phyloP scores from a whole-genome alignment of 495 filamentous ascomycete species.

The Eremomyces bilateralis region DNA sequence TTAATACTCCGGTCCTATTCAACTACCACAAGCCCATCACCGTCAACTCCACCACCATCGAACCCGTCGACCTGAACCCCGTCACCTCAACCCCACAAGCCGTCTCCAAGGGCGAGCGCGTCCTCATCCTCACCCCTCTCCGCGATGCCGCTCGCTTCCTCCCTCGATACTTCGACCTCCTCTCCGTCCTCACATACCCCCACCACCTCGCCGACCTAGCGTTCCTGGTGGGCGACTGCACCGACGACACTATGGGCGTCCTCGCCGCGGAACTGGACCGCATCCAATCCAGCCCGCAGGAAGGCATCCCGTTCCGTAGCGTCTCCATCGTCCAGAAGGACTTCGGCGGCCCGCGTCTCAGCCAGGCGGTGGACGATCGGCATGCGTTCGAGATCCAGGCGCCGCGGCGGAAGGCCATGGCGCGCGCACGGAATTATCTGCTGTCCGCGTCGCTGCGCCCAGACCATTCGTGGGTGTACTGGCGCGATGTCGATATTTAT shows the following conservation, averaged over 20 bases:
- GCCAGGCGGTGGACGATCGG: conserved; percentile 57
- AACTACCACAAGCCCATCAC: conserved; percentile 80
- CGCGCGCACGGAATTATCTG: conserved; percentile 75
- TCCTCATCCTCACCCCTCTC: conserved; percentile 88
- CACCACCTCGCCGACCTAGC: conserved; percentile 88
- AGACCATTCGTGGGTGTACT: conserved; percentile 96
- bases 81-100: conserved; percentile 67
- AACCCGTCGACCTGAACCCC: conserved; percentile 60
- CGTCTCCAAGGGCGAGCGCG: conserved; percentile 54
- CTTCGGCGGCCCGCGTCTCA: conserved; percentile 47
- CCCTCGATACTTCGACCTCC: conserved; percentile 76
- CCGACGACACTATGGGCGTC: conserved; percentile 69
- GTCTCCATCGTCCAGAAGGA: conserved; percentile 73
- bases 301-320: conserved; percentile 62
- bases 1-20: conserved; percentile 82
- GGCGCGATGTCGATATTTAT: conserved; percentile 90
- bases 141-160: conserved; percentile 72
- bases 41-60: conserved; percentile 61
- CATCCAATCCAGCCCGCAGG: conserved; percentile 52
- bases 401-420: conserved; percentile 78
- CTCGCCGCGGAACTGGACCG: conserved; percentile 67
- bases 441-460: conserved; percentile 67
- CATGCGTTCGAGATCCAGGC: conserved; percentile 78
- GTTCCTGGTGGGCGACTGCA: conserved; percentile 81
- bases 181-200: conserved; percentile 78